phyloP scores from a whole-genome alignment of 495 filamentous ascomycete species.

The Delitschia confertaspora region DNA sequence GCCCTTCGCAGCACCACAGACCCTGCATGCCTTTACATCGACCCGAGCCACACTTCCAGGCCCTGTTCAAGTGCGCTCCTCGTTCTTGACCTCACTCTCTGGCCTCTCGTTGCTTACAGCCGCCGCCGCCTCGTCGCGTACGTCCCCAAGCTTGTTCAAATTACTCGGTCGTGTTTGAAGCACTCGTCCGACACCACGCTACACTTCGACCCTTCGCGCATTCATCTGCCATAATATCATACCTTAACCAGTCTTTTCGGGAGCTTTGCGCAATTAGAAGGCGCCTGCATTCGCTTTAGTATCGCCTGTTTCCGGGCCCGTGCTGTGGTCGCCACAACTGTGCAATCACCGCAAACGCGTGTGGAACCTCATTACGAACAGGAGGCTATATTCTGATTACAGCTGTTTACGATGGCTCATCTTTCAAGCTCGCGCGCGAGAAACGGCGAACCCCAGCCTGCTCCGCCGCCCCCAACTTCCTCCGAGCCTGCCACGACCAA shows the following conservation, averaged over 20 bases:
- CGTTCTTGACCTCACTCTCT: slow-evolving; percentile 11
- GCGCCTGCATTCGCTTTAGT: too few species aligned
- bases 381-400: too few species aligned
- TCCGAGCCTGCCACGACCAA: slow-evolving; percentile 50
- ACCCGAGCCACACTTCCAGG: slow-evolving; percentile 14
- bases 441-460: slow-evolving; percentile 26
- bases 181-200: not conserved
- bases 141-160: slow-evolving; percentile 13
- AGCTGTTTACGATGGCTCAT: too few species aligned
- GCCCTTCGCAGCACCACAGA: slow-evolving; percentile 17
- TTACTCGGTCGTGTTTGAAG: slow-evolving; percentile 9
- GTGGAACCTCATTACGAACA: too few species aligned
- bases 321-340: too few species aligned
- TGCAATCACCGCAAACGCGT: too few species aligned
- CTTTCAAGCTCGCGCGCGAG: slow-evolving; percentile 17
- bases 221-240: too few species aligned
- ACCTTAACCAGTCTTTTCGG: too few species aligned
- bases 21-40: slow-evolving; percentile 20
- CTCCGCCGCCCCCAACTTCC: slow-evolving; percentile 19
- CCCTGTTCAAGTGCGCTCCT: not conserved
- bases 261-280: too few species aligned
- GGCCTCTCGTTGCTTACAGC: not conserved
- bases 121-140: slow-evolving; percentile 1
- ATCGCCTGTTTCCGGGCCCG: too few species aligned
- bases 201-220: not conserved